These are phyloP conservation scores for Albifimbria verrucaria DNA, from an alignment of 2,329 filamentous ascomycete genomes.

Conservation along the genomic window DNA sequence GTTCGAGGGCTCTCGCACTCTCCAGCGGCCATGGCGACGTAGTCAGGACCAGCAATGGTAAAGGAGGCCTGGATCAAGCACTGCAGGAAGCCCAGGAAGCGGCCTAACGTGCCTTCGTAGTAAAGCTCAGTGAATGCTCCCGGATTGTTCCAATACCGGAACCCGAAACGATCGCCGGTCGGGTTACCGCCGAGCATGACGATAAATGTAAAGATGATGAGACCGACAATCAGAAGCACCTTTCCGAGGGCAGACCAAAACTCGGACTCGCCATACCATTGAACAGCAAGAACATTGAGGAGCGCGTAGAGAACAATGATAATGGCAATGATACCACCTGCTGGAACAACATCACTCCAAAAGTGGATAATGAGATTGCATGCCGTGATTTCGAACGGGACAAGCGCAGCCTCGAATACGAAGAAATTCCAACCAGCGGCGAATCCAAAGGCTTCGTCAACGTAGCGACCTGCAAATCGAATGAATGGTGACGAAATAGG, in stretches of 20 bases:
- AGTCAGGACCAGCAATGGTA: conserved; percentile 65
- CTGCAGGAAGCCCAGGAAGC: conserved; percentile 71
- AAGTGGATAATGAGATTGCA: conserved; percentile 61
- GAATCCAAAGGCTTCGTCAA: conserved; percentile 73
- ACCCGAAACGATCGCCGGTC: conserved; percentile 66
- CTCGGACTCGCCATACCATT: conserved; percentile 74
- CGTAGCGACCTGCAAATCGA: conserved; percentile 70
- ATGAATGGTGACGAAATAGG: conserved; percentile 78
- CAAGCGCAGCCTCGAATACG: conserved; percentile 63
- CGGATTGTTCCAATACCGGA: conserved; percentile 63
- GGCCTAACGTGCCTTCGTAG: conserved; percentile 62
- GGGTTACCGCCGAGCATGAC: conserved; percentile 83
- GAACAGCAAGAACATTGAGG: conserved; percentile 70
- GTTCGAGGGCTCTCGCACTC: conserved; percentile 68
- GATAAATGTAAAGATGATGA: conserved; percentile 76
- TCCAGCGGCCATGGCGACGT: conserved; percentile 65
- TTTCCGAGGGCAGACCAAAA: conserved; percentile 73
- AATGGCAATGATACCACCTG: conserved; percentile 59
- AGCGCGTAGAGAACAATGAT: conserved; percentile 40
- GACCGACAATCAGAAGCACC: conserved; percentile 66
- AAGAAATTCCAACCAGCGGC: conserved; percentile 74
- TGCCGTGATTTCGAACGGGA: conserved; percentile 66
- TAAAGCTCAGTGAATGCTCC: conserved; percentile 69
- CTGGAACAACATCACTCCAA: conserved; percentile 59
- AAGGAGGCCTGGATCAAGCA: conserved; percentile 71